These are phyloP conservation scores for Rhytidhysteron rufulum DNA, from an alignment of 2,329 filamentous ascomycete species.

Conservation along the genomic window DNA sequence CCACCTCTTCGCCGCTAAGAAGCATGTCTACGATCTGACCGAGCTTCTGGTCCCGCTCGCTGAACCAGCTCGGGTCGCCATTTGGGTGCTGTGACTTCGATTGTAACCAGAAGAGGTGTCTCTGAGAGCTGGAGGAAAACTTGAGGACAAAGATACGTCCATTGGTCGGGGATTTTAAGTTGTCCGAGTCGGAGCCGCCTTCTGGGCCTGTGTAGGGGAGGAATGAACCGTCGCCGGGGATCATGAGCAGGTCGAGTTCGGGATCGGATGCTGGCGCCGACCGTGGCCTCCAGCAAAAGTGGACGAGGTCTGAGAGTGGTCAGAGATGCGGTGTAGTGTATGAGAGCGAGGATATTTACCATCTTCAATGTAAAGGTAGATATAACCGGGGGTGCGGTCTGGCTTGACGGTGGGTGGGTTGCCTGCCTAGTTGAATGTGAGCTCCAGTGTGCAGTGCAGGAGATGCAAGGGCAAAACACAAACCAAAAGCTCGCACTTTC, in stretches of 20 bases:
- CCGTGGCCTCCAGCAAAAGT: constrained; percentile 95
- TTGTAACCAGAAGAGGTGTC: constrained; percentile 95
- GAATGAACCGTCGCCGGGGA: constrained; percentile 85
- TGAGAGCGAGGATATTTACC: constrained; percentile 53
- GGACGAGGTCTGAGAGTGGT: constrained; percentile 83
- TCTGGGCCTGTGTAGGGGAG: constrained; percentile 63
- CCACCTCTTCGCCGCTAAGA: constrained; percentile 83
- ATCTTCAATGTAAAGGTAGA: constrained; percentile 92
- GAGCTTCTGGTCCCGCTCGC: constrained; percentile 78
- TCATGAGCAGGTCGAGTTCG: constrained; percentile 88
- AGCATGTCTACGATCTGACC: constrained; percentile 81
- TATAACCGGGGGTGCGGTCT: constrained; percentile 70
- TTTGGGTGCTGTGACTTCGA: constrained; percentile 74
- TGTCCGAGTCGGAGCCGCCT: constrained; percentile 49
- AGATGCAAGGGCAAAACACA: constrained; percentile 31
- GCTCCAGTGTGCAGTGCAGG: constrained; percentile 4
- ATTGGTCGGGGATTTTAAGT: constrained; percentile 65
- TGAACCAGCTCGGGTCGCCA: constrained; percentile 73
- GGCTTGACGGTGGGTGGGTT: constrained; percentile 62
- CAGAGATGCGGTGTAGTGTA: no score
- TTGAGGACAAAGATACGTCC: constrained; percentile 92
- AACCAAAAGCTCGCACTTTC: constrained; percentile 81
- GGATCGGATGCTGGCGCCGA: constrained; percentile 65
- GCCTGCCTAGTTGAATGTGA: constrained; percentile 18
- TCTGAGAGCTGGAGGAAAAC: constrained; percentile 86